phyloP scores from a whole-genome alignment of 202 grass and related monocot genomes.

The Schoenoplectus tabernaemontani region DNA sequence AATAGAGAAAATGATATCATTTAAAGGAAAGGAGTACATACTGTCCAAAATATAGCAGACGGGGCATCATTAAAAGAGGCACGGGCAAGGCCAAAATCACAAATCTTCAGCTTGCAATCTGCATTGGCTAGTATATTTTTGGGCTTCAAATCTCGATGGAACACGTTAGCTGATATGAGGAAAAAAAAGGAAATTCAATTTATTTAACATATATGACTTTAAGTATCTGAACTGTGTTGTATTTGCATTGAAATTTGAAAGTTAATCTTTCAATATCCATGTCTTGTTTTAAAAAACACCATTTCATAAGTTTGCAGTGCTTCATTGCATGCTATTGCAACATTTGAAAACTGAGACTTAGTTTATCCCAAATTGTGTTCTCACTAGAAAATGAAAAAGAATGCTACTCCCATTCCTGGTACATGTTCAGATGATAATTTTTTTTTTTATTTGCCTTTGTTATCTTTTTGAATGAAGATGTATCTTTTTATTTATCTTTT shows the following conservation, averaged over 20 bases:
- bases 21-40: slow-evolving; percentile 28
- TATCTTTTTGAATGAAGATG: too few species aligned
- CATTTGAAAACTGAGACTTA: slow-evolving; percentile 7
- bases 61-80: slow-evolving; percentile 94
- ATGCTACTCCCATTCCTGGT: neutral
- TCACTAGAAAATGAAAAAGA: neutral
- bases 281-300: slow-evolving; percentile 2
- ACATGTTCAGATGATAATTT: neutral
- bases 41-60: slow-evolving; percentile 99
- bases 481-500: neutral
- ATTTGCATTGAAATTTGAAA: neutral
- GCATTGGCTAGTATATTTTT: slow-evolving; percentile 97
- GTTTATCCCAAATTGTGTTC: neutral
- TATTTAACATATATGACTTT: slow-evolving; percentile 2
- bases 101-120: slow-evolving; percentile 94
- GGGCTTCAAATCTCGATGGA: slow-evolving; percentile 93
- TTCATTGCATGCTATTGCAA: neutral
- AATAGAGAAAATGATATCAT: slow-evolving; percentile 8
- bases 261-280: neutral
- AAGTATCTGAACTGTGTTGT: neutral
- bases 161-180: slow-evolving; percentile 76
- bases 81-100: slow-evolving; percentile 95
- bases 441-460: too few species aligned
- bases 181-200: slow-evolving; percentile 19
- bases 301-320: slow-evolving; percentile 5